A percentile compares a stretch with the other conserved stretches of the same genome.
Conservation (phyloP, 495 filamentous ascomycete species). For the Talaromyces stipitatus region DNA sequence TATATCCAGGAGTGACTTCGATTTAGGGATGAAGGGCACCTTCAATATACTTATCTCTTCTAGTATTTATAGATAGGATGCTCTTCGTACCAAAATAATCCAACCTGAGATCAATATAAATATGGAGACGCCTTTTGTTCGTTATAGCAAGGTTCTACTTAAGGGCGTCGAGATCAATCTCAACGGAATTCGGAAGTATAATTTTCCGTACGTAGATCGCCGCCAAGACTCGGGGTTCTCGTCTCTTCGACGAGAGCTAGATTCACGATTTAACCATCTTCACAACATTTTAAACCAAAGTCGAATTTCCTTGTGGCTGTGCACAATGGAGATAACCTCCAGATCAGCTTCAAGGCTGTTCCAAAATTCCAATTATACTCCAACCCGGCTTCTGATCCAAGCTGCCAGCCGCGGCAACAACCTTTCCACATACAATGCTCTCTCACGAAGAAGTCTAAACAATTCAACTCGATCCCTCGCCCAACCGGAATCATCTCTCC, state of each 20-base stretch:
- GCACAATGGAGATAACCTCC: conserved; percentile 35
- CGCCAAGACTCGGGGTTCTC: not conserved
- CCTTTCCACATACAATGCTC: conserved; percentile 7
- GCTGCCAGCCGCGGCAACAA: not conserved
- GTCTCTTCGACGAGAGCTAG: not conserved
- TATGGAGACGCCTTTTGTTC: too few relatives aligned
- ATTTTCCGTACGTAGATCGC: not conserved
- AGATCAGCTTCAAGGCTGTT: conserved; percentile 31
- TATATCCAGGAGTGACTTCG: too few relatives aligned
- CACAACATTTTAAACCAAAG: not conserved
- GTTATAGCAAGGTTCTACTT: too few relatives aligned
- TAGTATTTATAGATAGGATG: too few relatives aligned
- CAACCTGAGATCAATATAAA: too few relatives aligned
- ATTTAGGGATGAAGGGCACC: too few relatives aligned
- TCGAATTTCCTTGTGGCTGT: not conserved
- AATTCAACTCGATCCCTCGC: conserved; percentile 23
- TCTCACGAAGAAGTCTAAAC: conserved; percentile 24
- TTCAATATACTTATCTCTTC: too few relatives aligned
- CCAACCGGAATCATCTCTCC: conserved; percentile 25
- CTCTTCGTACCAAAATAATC: too few relatives aligned
- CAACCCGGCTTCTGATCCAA: conserved; percentile 12
- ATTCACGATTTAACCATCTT: not conserved
- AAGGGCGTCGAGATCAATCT: too few relatives aligned
- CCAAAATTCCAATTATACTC: conserved; percentile 12
- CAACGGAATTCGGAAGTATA: not conserved